A percentile compares a stretch with the other conserved stretches of the same genome.
Conservation (phyloP, 495 filamentous ascomycete genomes). For the Corynascus novoguineensis region DNA sequence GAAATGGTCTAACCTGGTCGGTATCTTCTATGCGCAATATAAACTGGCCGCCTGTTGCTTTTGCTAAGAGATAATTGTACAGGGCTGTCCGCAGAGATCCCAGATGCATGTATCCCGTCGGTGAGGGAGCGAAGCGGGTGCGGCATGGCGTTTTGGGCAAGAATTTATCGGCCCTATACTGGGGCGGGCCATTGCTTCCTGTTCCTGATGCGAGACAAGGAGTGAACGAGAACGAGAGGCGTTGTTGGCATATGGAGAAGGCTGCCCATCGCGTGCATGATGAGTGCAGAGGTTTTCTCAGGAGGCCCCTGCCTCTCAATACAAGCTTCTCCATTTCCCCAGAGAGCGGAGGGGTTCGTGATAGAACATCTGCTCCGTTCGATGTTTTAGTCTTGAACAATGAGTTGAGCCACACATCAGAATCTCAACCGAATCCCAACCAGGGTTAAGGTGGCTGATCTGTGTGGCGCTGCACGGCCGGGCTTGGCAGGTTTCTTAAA, state of each 20-base stretch:
- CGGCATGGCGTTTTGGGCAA: slow-evolving; percentile 65
- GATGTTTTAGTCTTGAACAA: neutral
- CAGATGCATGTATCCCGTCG: slow-evolving; percentile 88
- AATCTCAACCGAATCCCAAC: neutral
- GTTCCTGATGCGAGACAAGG: neutral
- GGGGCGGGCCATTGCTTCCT: neutral
- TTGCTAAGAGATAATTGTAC: slow-evolving; percentile 87
- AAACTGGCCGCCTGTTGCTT: slow-evolving; percentile 86
- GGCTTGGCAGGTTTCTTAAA: no score
- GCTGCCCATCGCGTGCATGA: neutral
- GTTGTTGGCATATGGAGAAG: neutral
- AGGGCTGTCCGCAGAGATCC: slow-evolving; percentile 87
- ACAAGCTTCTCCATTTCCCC: slow-evolving; percentile 4
- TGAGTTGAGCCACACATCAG: slow-evolving; percentile 5
- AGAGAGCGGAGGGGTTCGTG: neutral
- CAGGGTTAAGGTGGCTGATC: neutral
- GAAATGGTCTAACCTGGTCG: slow-evolving; percentile 61
- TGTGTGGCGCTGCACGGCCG: slow-evolving; percentile 1
- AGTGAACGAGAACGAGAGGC: neutral
- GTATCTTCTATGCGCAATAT: slow-evolving; percentile 91
- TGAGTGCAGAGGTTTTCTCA: neutral
- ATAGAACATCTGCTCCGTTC: neutral
- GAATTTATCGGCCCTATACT: slow-evolving; percentile 18
- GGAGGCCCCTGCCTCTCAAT: neutral
- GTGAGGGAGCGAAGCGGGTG: slow-evolving; percentile 93